Evolutionary conservation across 2,329 filamentous ascomycete species (phyloP).

Genomic region (Pseudogymnoascus sp.): DNA sequence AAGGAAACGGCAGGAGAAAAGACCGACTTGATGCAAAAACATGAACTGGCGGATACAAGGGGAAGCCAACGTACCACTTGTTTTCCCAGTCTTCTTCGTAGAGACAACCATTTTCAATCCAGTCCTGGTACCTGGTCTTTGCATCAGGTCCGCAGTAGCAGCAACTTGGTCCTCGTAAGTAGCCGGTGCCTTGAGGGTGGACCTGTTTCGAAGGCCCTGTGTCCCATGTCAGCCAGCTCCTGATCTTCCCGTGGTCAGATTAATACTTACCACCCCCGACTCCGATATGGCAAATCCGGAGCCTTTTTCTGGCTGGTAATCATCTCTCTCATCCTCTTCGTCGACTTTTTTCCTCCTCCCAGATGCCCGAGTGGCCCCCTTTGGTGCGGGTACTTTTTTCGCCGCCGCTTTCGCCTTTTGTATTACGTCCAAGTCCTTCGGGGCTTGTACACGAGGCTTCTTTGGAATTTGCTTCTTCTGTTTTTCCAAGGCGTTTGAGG

Average conservation of each 20-base stretch:
- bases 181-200: neutral
- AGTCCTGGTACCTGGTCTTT: neutral
- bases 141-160: neutral
- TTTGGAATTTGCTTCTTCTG: neutral
- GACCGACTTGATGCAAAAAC: neutral
- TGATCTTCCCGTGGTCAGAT: neutral
- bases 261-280: neutral
- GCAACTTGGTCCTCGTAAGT: neutral
- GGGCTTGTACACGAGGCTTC: neutral
- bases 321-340: neutral
- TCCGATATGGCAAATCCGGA: neutral
- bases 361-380: neutral
- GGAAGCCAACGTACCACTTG: neutral
- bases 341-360: neutral
- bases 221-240: neutral
- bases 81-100: neutral
- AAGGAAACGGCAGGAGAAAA: neutral
- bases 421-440: neutral
- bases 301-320: neutral
- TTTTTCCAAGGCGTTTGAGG: neutral
- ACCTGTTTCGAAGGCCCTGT: neutral
- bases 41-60: neutral
- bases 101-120: neutral
- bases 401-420: neutral
- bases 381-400: neutral